Evolutionary conservation across 1,284 basidiomycete genomes (phyloP), one percentile per base, ranked within the genome.

Genomic region (Ustilago esculenta): DNA sequence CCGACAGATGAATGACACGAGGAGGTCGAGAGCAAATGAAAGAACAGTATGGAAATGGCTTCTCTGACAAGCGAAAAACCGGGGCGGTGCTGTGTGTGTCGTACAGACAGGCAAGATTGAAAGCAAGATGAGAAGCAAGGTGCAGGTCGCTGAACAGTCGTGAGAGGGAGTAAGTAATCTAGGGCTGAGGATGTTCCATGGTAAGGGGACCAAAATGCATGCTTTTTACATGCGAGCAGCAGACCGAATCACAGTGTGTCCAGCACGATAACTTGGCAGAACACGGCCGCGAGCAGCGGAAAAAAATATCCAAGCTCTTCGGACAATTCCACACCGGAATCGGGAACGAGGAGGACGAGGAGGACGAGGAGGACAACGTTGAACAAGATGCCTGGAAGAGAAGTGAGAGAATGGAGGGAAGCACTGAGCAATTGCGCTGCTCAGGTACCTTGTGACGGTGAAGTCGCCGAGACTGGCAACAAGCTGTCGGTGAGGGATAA

Each of bases 141-240:
- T 25, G 34, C 14, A 15, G 27, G 11, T 30, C 40, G 33, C 33
- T 10, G 20, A 29, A 55, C 24, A 27, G 52, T 27, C 30, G 14
- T 41, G 25, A 25, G 21, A 30, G 5, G 9, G 18, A 24, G 35
- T 25, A 52, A 27, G 37, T 29, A 37, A 39, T 30, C 17, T 44
- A 25, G 34, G 27, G 35, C 21, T 12, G 34, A 46, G 47, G 43
- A 17, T 41, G 48, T 48, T 64, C 33, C 41, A 64, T 57, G 60
- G 53, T 57, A 64, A 64, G 60, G 60, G 33, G 60, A 57, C 30
- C 48, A 24, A 33, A 35, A 52, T 64, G 60, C 53, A 64, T 40
- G 48, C 35, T 48, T 56, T 53, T 57, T 34, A 46, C n/a, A 63
- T 46, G 50, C 52, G 59, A 41, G 42, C 14, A 30, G 30, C 32